Conservation (phyloP, 129 eudicot genomes). For the Escallonia herrerae region DNA sequence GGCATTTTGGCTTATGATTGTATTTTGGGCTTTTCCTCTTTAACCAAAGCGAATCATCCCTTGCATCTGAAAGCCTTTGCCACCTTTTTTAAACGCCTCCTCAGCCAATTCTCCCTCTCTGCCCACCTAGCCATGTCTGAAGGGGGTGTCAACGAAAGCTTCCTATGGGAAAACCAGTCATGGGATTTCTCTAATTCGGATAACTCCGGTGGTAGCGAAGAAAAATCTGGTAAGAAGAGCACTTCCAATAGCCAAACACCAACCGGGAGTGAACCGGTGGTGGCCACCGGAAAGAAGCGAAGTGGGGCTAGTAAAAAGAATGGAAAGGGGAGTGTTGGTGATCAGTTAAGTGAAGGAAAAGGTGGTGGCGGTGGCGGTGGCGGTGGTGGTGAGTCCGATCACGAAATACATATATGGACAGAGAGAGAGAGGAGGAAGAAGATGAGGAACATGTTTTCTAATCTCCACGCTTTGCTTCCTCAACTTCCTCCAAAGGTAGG, state of each 20-base stretch:
- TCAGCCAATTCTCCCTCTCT: background rate
- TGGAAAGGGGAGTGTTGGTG: background rate
- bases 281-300: slow-evolving; percentile 6
- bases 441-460: slow-evolving; percentile 80
- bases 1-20: slow-evolving; percentile 45
- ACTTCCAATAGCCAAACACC: background rate
- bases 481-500: slow-evolving; percentile 76
- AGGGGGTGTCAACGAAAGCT: slow-evolving; percentile 2
- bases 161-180: slow-evolving; percentile 28
- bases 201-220: slow-evolving; percentile 12
- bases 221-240: slow-evolving; percentile 2
- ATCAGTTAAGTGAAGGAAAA: background rate
- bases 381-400: slow-evolving; percentile 35
- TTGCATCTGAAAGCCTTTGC: background rate
- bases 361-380: slow-evolving; percentile 1
- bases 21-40: slow-evolving; percentile 22
- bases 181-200: slow-evolving; percentile 30
- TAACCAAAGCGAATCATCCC: slow-evolving; percentile 3
- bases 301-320: background rate
- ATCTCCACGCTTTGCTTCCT: slow-evolving; percentile 78
- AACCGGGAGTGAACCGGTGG: background rate
- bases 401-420: slow-evolving; percentile 70
- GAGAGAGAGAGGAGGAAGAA: slow-evolving; percentile 96
- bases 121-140: slow-evolving; percentile 7
- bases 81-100: slow-evolving; percentile 8